Conservation (phyloP, 805 yeast genomes). For the Candida sanyiensis region DNA sequence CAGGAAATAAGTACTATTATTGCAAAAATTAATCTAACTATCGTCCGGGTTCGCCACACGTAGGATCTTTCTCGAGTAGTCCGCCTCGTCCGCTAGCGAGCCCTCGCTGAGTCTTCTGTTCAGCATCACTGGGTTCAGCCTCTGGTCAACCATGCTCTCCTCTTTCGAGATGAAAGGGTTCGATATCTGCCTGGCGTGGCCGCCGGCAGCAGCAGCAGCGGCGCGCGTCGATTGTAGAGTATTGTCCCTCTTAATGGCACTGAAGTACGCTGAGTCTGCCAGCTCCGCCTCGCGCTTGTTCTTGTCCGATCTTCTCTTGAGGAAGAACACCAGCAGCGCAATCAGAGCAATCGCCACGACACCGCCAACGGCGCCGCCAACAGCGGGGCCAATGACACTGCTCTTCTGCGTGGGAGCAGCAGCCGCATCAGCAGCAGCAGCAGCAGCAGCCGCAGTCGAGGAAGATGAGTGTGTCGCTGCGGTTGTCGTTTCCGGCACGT, state of each 20-base stretch:
- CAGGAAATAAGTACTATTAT: too few species aligned
- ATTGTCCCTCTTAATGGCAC: conserved; percentile 47
- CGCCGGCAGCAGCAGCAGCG: too few species aligned
- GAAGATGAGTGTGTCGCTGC: conserved; percentile 16
- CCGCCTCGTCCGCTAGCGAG: conserved; percentile 79
- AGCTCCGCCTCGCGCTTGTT: conserved; percentile 37
- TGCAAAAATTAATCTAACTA: too few species aligned
- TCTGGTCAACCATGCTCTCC: conserved; percentile 53
- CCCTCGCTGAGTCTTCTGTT: conserved; percentile 83
- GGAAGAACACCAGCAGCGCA: conserved; percentile 34
- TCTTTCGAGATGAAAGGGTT: conserved; percentile 62
- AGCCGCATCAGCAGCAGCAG: not conserved
- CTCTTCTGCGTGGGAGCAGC: conserved; percentile 10
- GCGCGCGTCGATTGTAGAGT: conserved; percentile 10
- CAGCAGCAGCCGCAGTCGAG: conserved; percentile 10
- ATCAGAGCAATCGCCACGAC: conserved; percentile 40
- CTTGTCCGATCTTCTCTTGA: conserved; percentile 32
- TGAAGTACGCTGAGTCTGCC: conserved; percentile 53
- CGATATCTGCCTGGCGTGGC: conserved; percentile 29
- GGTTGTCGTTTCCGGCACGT: not conserved
- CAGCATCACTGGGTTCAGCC: conserved; percentile 68
- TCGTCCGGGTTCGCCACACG: conserved; percentile 90
- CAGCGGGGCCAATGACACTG: conserved; percentile 47
- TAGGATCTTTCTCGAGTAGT: conserved; percentile 71
- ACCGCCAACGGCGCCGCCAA: conserved; percentile 59